Percentiles rank a stretch among this genome's conserved stretches.
Conservation (phyloP, 2,329 filamentous ascomycete genomes). For the Colletotrichum navitas region DNA sequence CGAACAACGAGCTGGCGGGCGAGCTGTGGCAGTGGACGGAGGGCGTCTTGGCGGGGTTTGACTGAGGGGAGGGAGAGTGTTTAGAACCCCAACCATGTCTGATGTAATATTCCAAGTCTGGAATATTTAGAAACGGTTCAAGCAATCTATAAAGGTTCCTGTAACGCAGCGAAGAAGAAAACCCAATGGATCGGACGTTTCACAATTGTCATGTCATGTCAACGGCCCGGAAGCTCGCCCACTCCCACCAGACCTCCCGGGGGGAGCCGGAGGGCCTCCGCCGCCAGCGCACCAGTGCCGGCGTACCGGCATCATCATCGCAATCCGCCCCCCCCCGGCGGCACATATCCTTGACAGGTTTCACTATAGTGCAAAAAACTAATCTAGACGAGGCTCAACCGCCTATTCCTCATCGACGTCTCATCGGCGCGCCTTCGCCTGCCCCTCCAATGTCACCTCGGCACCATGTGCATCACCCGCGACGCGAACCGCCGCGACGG, state of each 20-base stretch:
- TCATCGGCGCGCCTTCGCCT: constrained; percentile 7
- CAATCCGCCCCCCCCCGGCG: neutral
- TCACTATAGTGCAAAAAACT: neutral
- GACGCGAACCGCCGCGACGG: constrained; percentile 18
- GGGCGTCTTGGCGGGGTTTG: constrained; percentile 32
- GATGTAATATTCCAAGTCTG: neutral
- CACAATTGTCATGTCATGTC: neutral
- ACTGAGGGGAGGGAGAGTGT: neutral
- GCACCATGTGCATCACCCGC: neutral
- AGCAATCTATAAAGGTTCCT: neutral
- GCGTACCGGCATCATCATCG: neutral
- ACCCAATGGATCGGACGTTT: neutral
- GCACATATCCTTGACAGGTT: constrained; percentile 4
- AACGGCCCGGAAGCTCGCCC: neutral
- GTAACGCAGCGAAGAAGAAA: neutral
- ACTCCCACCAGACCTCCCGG: neutral
- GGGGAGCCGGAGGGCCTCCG: constrained; percentile 15
- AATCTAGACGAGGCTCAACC: constrained; percentile 2
- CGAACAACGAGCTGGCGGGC: constrained; percentile 49
- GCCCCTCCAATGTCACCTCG: constrained; percentile 9
- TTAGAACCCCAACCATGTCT: neutral
- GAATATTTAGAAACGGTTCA: neutral
- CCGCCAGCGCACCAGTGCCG: neutral
- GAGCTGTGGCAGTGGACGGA: constrained; percentile 57
- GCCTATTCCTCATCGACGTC: constrained; percentile 6